Base-by-base conservation (phyloP, 106 monocot species). In the Hemerocallis citrina region DNA sequence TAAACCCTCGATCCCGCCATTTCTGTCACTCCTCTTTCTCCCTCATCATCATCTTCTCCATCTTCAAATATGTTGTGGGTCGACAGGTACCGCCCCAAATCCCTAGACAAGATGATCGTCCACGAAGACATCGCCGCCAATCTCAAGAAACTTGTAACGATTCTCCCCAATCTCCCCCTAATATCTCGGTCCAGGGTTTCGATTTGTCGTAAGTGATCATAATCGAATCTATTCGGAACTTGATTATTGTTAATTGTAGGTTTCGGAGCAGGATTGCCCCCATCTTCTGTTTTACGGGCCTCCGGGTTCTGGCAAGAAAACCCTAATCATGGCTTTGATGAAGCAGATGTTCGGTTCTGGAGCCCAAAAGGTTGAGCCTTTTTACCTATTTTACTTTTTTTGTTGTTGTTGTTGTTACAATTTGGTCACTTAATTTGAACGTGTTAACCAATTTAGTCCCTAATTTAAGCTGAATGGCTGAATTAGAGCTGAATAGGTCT, bases 201-300 rank as follows among this genome's bases (percentile, higher is more conserved):
- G 15, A 1, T 24, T 57, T 24, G 4, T 2, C n/a, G 8, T 33
- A 5, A 30, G 15, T 54, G 31, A 8, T 27, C 7, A 2, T 41
- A 46, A 20, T 12, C 46, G 30, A 10, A 31, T 12, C 32, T 16
- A 30, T 55, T 41, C 35, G 24, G 13, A 25, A 62, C 48, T 63
- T 44, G 10, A 40, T 35, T 40, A 20, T 56, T 6, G 20, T 54
- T 39, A 33, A 59, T 35, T 12, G 9, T 50, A 96, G 95, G 90
- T 96, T 3, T 56, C 95, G 55, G 90, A 96, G 74, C 86, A 96
- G 68, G 95, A 96, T 37, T 96, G 86, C 67, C 90, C 95, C 0
- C 95, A 96, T 64, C 69, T 96, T 10, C 75, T 96, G 36, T 96
- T 96, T 72, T 96, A 96, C 57, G 95, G 95, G 20, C 95, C 95